Evolutionary conservation across 2,329 filamentous ascomycete species (phyloP), one percentile per base, ranked within the genome.

Genomic region (Curvularia lunata): DNA sequence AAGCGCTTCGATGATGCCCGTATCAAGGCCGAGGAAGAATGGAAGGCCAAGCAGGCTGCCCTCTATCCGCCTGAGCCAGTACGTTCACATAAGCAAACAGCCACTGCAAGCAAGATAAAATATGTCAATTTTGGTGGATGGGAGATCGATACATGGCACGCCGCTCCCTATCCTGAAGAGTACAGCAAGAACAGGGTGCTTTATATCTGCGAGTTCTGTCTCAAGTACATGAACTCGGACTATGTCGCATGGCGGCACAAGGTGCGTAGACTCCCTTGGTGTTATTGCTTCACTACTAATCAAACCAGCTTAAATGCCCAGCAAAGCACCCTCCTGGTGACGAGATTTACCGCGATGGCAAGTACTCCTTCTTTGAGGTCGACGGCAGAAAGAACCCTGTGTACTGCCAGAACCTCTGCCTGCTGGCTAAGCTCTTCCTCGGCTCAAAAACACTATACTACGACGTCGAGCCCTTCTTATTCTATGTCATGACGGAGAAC

Each of bases 201-300:
- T n/a, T 98, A 97, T 78, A 98, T 99, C 63, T 99, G 95, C 83
- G 96, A 99, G 77, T 99, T 98, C 77, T 99, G 95, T 75, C 83
- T 99, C 59, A 99, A 98, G 79, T 99, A 99, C 80, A 97, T 99
- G 92, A 97, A 96, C 77, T 98, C 95, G 18, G 94, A 97, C 75
- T 98, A 96, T 70, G 95, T 99, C 27, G 94, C 95, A 13, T 98
- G 94, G 92, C 87, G 95, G 52, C 95, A 99, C 78, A 98, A 98
- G 80, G 78, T 79, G 70, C 56, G 67, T 42, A 10, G 12, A n/a
- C 30, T 9, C 23, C 18, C 1, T 8, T 2, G 6, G 19, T 8
- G 4, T 25, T 42, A 34, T 16, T n/a, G 16, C 32, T 19, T 5
- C 19, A 27, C 37, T 49, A 48, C 71, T 78, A 55, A 78, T 60